Evolutionary conservation across 73 alveolate genomes (phyloP), one percentile per base, ranked within the genome.

Genomic region (Breviolum minutum): DNA sequence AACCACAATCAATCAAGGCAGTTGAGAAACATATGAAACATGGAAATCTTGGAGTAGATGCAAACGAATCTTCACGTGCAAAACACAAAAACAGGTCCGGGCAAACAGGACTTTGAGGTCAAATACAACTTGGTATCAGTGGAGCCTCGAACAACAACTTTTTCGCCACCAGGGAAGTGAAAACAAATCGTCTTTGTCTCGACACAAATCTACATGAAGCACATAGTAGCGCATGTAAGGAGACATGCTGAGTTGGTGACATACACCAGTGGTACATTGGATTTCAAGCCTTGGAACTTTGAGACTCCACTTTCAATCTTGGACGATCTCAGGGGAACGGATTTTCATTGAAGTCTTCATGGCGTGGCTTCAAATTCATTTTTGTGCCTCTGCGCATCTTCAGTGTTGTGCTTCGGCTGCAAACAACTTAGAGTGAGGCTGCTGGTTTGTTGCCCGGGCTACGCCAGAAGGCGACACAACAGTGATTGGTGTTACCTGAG

Each of bases 361-460:
- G 22, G 26, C n/a, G n/a, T 16, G 74, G 1, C 16, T 16, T 66
- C 74, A 66, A 66, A 66, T 66, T 13, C 74, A 66, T 4, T 66
- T 66, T 2, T 7, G 4, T 13, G 74, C 22, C 74, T 16, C 74
- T 20, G 74, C 1, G 74, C 74, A 13, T 13, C 22, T 66, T 66
- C 54, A 40, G 54, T 40, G n/a, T n/a, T 40, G 54, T 40, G 54
- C 54, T 40, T 40, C 54, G 54, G 54, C 54, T 40, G 54, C 54
- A 4, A 22, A 30, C 48, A n/a, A 73, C 83, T 73, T 30, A 73
- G 83, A 6, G 27, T 19, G 48, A 0, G 48, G 83, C 83, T 73
- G 83, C 40, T 73, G 83, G 83, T 22, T 22, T n/a, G 83, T 73
- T 14, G 83, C 83, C 40, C 83, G 83, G n/a, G 83, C 83, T 10